Conservation (phyloP, 306 rosid genomes). For the Corylus heterophylla region DNA sequence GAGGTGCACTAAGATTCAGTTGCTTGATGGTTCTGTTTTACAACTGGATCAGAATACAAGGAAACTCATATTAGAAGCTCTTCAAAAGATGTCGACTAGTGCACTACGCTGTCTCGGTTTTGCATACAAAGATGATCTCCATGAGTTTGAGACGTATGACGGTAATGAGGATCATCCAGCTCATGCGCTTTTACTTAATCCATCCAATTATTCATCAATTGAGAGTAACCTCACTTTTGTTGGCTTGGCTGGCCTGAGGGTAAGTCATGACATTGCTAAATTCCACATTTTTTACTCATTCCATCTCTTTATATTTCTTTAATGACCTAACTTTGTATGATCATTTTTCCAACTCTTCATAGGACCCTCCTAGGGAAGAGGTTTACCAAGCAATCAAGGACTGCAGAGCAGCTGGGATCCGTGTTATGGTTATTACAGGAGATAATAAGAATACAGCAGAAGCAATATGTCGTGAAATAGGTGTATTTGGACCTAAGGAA, state of each 20-base stretch:
- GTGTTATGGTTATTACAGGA: slow-evolving; percentile 91
- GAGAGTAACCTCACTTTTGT: slow-evolving; percentile 80
- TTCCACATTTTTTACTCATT: slow-evolving; percentile 13
- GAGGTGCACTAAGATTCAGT: slow-evolving; percentile 71
- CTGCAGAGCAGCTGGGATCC: slow-evolving; percentile 95
- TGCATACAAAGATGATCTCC: slow-evolving; percentile 81
- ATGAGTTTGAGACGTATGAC: slow-evolving; percentile 46
- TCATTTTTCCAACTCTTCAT: slow-evolving; percentile 23
- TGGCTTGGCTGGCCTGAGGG: slow-evolving; percentile 90
- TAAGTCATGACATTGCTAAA: slow-evolving; percentile 44
- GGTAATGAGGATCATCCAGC: slow-evolving; percentile 91
- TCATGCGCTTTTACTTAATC: slow-evolving; percentile 82
- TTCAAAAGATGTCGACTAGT: slow-evolving; percentile 83
- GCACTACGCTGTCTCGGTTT: slow-evolving; percentile 93
- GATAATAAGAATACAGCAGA: slow-evolving; percentile 95
- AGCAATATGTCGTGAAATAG: slow-evolving; percentile 91
- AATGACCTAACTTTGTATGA: slow-evolving; percentile 13
- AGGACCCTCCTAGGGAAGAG: slow-evolving; percentile 97
- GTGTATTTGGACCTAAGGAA: slow-evolving; percentile 69
- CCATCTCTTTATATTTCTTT: slow-evolving; percentile 9
- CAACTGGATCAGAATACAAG: slow-evolving; percentile 56
- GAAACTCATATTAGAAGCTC: slow-evolving; percentile 56
- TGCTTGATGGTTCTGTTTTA: slow-evolving; percentile 70
- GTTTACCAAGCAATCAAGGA: slow-evolving; percentile 83
- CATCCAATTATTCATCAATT: slow-evolving; percentile 74